These are phyloP conservation scores for Angophora floribunda DNA, from an alignment of 345 rosid species.

Conservation along the genomic window DNA sequence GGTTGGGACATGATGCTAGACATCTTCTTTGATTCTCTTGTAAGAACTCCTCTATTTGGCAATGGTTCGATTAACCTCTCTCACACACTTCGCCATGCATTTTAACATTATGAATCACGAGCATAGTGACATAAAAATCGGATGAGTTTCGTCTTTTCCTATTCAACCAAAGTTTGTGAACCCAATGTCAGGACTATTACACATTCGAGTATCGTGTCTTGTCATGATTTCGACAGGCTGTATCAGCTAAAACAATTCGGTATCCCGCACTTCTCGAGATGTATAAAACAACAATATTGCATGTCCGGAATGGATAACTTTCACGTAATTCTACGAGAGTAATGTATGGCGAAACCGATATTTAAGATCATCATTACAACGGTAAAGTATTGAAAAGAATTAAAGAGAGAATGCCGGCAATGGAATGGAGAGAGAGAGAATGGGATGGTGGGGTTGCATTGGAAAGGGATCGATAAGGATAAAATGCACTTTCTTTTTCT, in stretches of 20 bases:
- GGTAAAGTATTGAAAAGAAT: too few species aligned
- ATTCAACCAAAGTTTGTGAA: background rate
- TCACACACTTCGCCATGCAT: background rate
- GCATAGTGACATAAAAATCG: background rate
- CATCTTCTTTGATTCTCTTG: background rate
- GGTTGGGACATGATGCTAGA: background rate
- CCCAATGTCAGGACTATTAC: too few species aligned
- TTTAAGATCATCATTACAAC: background rate
- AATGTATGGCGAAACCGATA: background rate
- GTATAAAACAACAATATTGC: background rate
- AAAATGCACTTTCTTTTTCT: background rate
- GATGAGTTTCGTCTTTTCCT: background rate
- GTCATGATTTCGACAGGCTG: background rate
- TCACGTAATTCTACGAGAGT: background rate
- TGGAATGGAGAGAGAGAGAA: background rate
- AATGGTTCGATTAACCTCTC: background rate
- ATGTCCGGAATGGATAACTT: background rate
- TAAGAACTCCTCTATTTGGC: background rate
- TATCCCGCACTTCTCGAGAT: background rate
- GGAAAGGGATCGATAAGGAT: background rate
- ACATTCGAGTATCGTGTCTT: too few species aligned
- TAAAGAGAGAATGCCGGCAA: background rate
- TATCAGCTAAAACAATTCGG: too few species aligned
- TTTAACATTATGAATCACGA: background rate
- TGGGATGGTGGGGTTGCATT: background rate